Percentiles rank a stretch among this genome's conserved stretches.
phyloP scores from a whole-genome alignment of 495 filamentous ascomycete species.

The Lasiosphaeris hirsuta region DNA sequence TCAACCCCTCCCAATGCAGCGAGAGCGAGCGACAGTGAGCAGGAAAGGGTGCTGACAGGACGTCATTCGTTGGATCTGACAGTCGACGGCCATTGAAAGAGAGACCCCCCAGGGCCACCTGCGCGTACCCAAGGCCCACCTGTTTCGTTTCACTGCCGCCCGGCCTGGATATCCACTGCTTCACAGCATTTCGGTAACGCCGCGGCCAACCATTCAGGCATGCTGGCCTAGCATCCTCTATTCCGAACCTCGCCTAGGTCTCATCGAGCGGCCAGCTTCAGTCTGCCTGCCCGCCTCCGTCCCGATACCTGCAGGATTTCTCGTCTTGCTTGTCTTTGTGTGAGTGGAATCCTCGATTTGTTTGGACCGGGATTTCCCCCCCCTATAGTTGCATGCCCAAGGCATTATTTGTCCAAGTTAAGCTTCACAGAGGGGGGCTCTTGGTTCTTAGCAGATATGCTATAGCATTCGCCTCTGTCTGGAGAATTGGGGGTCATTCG shows the following conservation, averaged over 20 bases:
- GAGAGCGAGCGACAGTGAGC: not conserved
- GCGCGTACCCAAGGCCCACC: not conserved
- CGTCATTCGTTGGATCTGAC: too few relatives aligned
- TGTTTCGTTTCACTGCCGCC: not conserved
- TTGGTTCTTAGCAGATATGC: conserved; percentile 16
- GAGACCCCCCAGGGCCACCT: too few relatives aligned
- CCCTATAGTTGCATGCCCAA: conserved; percentile 15
- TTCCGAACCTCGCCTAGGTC: not conserved
- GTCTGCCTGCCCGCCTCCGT: not conserved
- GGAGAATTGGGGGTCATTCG: not conserved
- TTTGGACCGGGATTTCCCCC: conserved; percentile 15
- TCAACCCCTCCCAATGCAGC: not conserved
- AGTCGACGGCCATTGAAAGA: too few relatives aligned
- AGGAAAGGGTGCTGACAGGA: too few relatives aligned
- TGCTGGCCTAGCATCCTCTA: conserved; percentile 4
- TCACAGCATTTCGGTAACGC: not conserved
- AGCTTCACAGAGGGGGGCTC: conserved; percentile 4
- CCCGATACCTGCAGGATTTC: not conserved
- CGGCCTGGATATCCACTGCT: not conserved
- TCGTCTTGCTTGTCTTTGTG: conserved; percentile 4
- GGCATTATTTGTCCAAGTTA: conserved; percentile 6
- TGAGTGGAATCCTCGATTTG: conserved; percentile 7
- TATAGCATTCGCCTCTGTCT: conserved; percentile 14
- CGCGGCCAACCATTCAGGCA: conserved; percentile 4
- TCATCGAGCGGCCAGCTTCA: not conserved